Evolutionary conservation across 257 asterid species (phyloP).

Genomic region (Verbena officinalis): DNA sequence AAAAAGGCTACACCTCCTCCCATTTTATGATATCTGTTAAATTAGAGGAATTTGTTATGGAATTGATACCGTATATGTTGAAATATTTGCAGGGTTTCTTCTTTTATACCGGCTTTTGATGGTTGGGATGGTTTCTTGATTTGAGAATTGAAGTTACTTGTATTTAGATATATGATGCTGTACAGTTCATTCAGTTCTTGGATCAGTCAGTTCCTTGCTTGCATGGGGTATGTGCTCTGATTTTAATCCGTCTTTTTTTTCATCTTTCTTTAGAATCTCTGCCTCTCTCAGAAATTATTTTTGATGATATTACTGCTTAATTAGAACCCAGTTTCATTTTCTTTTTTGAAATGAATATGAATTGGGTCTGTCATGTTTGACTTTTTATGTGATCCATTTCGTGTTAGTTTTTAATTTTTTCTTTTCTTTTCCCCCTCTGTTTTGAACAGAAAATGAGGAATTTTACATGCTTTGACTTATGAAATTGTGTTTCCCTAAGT

Average conservation of each 20-base stretch:
- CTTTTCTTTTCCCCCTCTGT: neutral
- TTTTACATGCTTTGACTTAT: conserved; percentile 1
- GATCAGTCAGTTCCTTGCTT: conserved; percentile 68
- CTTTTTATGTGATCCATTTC: neutral
- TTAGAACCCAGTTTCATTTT: neutral
- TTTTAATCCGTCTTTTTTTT: conserved; percentile 26
- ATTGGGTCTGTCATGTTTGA: conserved; percentile 7
- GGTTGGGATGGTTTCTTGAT: conserved; percentile 35
- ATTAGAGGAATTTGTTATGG: neutral
- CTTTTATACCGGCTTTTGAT: conserved; percentile 22
- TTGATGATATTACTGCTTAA: neutral
- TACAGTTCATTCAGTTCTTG: conserved; percentile 65
- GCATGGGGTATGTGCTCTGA: conserved; percentile 76
- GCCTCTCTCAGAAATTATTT: neutral
- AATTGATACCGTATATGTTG: conserved; percentile 18
- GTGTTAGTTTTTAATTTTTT: neutral
- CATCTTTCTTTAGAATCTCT: neutral
- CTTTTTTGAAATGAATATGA: neutral
- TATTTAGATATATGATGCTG: conserved; percentile 55
- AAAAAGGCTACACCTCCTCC: neutral
- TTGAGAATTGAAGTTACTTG: conserved; percentile 26
- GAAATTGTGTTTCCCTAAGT: conserved; percentile 2
- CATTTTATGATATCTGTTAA: neutral
- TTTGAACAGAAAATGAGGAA: neutral
- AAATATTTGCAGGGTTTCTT: conserved; percentile 27